A percentile compares a stretch with the other conserved stretches of the same genome.
phyloP scores from a whole-genome alignment of 164 flowering plant species.

The Magnolia kwangsiensis region DNA sequence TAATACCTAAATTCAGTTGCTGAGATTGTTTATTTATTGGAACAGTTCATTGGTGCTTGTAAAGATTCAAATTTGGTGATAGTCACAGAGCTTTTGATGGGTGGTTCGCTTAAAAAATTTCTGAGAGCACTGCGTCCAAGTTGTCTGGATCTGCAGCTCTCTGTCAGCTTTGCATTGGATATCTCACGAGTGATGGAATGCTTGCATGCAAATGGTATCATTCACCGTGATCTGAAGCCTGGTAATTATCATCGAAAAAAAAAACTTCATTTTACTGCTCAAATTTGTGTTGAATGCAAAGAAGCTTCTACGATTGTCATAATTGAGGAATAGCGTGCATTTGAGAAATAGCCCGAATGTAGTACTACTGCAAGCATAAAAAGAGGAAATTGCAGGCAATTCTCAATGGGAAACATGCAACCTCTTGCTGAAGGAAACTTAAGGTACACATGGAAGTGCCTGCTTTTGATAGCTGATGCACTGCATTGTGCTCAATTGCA shows the following conservation, averaged over 20 bases:
- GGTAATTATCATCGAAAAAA: slow-evolving; percentile 7
- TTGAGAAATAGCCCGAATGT: too few relatives aligned
- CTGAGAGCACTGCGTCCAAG: slow-evolving; percentile 18
- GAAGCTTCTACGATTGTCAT: too few relatives aligned
- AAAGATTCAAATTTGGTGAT: slow-evolving; percentile 19
- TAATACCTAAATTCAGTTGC: not conserved
- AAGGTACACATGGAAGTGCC: too few relatives aligned
- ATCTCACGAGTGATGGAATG: slow-evolving; percentile 28
- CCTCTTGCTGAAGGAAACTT: too few relatives aligned
- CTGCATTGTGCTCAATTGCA: too few relatives aligned
- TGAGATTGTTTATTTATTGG: slow-evolving; percentile 12
- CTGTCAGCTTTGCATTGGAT: slow-evolving; percentile 28
- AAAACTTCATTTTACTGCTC: too few relatives aligned
- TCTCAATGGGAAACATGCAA: too few relatives aligned
- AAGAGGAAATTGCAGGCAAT: too few relatives aligned
- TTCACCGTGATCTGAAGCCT: slow-evolving; percentile 35
- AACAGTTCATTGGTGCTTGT: slow-evolving; percentile 38
- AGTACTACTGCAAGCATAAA: too few relatives aligned
- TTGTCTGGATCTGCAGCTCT: slow-evolving; percentile 18
- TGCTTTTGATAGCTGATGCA: too few relatives aligned
- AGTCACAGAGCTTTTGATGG: slow-evolving; percentile 25
- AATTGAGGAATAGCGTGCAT: too few relatives aligned
- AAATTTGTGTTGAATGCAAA: too few relatives aligned
- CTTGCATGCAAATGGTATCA: slow-evolving; percentile 35
- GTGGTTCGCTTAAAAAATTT: slow-evolving; percentile 24